Conservation (phyloP, 2,329 filamentous ascomycete genomes). For the Fusarium nanum region DNA sequence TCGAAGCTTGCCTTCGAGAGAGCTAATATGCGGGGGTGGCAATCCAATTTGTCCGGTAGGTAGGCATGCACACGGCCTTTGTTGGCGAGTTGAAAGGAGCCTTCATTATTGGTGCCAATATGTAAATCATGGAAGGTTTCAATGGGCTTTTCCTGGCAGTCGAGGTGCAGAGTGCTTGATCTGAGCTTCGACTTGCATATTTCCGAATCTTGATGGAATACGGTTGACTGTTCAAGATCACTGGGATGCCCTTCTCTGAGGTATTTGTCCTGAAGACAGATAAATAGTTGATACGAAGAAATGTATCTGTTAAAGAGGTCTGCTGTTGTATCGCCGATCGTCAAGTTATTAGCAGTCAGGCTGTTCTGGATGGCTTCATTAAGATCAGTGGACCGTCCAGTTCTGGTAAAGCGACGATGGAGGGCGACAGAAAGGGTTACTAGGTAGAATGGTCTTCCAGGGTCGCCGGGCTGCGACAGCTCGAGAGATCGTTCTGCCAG, state of each 20-base stretch:
- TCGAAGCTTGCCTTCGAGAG: not conserved
- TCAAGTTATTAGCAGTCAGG: not conserved
- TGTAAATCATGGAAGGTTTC: not conserved
- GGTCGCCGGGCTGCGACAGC: rapidly evolving
- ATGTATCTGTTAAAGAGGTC: not conserved
- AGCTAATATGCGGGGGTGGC: not conserved
- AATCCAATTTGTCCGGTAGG: not conserved
- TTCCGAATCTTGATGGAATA: not conserved
- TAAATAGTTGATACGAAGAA: rapidly evolving
- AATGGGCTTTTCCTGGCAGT: not conserved
- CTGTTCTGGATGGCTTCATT: not conserved
- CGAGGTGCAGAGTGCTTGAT: not conserved
- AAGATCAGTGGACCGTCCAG: rapidly evolving
- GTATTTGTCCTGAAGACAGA: not conserved
- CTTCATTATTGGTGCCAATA: not conserved
- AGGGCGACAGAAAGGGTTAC: rapidly evolving
- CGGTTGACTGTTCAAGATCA: not conserved
- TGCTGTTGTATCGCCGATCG: rapidly evolving
- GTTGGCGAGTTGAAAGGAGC: rapidly evolving
- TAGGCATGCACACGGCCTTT: not conserved
- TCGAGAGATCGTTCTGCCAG: rapidly evolving
- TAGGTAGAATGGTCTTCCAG: not conserved
- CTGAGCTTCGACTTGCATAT: rapidly evolving
- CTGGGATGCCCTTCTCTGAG: rapidly evolving
- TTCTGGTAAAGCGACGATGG: not conserved